Base-by-base conservation (phyloP, 2,329 filamentous ascomycete genomes). In the Colletotrichum kahawae region DNA sequence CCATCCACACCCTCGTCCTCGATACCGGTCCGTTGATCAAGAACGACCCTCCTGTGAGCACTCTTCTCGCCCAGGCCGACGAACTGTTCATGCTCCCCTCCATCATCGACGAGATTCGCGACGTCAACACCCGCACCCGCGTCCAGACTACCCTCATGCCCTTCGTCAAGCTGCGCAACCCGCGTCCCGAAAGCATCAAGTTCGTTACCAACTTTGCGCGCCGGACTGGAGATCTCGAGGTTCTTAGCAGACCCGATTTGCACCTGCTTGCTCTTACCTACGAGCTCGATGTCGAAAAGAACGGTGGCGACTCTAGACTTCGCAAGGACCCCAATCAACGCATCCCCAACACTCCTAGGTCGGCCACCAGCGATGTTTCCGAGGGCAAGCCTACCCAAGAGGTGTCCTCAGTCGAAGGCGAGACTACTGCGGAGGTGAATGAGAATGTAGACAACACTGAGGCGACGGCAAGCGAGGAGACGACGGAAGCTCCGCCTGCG, bases 11-110 rank as follows among this genome's bases (percentile, higher is more conserved):
- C 69, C 91, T 98, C 67, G 90, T 98, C 33, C 90, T 99, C 78
- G 97, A 99, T 82, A 94, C 97, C 4, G 96, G 96, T 31, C 95
- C 96, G 9, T 92, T 99, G 76, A 96, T 99, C 83, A 96, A 96
- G 82, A 98, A 98, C 85, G 93, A 97, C 78, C 95, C 96, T 14
- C 88, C 95, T 13, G 91, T 97, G 29, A 97, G 95, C 60, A 95
- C 94, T 0, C 91, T 99, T 13, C 88, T 98, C 67, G 90, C 91
- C 48, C 92, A 95, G 82, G 93, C 95, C 63, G 93, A 97, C 80
- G 87, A 90, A 74, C 89, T 98, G 56, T 92, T 95, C 80, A 98
- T 95, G 1, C 94, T 96, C 0, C 95, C 96, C 1, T 93, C 94
- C 9, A 95, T 99, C 71, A 88, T 98, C 34, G 90, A 92, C 67